Conservation (phyloP, 2,329 filamentous ascomycete species). For the Cercospora zeae-maydis region DNA sequence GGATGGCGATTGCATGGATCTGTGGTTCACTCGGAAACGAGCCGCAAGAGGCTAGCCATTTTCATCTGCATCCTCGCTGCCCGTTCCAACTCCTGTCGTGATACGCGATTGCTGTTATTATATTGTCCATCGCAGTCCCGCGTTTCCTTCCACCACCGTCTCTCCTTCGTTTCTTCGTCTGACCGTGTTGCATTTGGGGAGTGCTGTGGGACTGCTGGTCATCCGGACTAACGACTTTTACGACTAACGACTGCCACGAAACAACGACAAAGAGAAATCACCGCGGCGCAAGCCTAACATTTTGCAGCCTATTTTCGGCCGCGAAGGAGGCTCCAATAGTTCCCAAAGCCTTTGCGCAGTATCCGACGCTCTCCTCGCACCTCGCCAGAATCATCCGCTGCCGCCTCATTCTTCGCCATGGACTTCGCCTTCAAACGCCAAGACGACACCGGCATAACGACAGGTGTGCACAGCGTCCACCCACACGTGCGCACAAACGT, state of each 20-base stretch:
- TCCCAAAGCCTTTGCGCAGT: background rate
- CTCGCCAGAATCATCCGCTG: background rate
- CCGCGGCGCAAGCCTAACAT: conserved; percentile 1
- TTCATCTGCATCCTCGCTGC: background rate
- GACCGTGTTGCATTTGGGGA: background rate
- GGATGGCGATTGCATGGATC: conserved; percentile 9
- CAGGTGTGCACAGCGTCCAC: conserved; percentile 21
- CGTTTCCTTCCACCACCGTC: background rate
- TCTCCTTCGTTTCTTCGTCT: background rate
- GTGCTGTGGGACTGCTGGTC: background rate
- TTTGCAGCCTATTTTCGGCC: background rate
- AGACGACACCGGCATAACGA: conserved; percentile 32
- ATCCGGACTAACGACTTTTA: conserved; percentile 2
- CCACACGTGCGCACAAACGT: background rate
- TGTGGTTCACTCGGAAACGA: conserved; percentile 7
- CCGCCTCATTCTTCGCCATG: conserved; percentile 19
- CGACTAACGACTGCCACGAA: conserved; percentile 11
- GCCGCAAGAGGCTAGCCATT: conserved; percentile 8
- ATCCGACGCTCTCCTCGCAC: background rate
- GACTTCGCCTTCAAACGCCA: conserved; percentile 37
- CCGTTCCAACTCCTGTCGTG: conserved; percentile 1
- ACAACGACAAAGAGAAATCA: conserved; percentile 1
- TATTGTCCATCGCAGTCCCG: background rate
- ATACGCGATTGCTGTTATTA: background rate
- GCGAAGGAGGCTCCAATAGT: background rate